Evolutionary conservation across 768 basidiomycete genomes (phyloP), one percentile per base, ranked within the genome.

Genomic region (Pisolithus marmoratus): DNA sequence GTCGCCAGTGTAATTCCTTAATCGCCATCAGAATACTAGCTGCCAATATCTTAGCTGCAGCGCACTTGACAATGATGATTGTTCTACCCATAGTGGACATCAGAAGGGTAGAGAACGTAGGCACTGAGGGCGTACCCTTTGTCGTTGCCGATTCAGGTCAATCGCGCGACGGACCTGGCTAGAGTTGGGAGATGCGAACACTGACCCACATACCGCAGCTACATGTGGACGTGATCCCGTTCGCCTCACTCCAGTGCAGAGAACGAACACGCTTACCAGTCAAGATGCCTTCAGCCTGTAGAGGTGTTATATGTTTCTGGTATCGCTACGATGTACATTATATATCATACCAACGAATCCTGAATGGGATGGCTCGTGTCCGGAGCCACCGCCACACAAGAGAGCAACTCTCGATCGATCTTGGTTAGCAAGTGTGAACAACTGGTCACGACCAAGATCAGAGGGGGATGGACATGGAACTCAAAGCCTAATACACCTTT

Each of bases 311-410:
- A 26, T n/a, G n/a, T n/a, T n/a, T 8, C 38, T 42, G 31, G 55
- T 26, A 22, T 14, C 19, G 37, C 31, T 14, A 34, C 29, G 19
- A 46, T 14, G 14, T 46, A 46, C 40, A 41, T 19, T 56, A 8
- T 11, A 20, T 40, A 64, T 77, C 9, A 57, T 55, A 85, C 91
- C 93, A n/a, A 95, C 92, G 59, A 88, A 94, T 2, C 82, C 88
- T 5, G 90, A 81, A 69, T 94, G 92, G 15, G 92, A 81, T 7
- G 94, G 94, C 61, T 96, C 94, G 63, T 96, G 94, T 5, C 94
- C 90, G 23, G 85, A 82, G 29, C 91, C 90, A 5, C 91, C 90
- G 8, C 90, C 90, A 60, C 87, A 90, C 59, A 93, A 74, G 14
- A 93, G 72, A 2, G 86, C 80, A 40, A 93, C 91, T 62, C 82